These are phyloP conservation scores for Echeveria elegans DNA, from an alignment of 164 flowering plant species.

Conservation along the genomic window DNA sequence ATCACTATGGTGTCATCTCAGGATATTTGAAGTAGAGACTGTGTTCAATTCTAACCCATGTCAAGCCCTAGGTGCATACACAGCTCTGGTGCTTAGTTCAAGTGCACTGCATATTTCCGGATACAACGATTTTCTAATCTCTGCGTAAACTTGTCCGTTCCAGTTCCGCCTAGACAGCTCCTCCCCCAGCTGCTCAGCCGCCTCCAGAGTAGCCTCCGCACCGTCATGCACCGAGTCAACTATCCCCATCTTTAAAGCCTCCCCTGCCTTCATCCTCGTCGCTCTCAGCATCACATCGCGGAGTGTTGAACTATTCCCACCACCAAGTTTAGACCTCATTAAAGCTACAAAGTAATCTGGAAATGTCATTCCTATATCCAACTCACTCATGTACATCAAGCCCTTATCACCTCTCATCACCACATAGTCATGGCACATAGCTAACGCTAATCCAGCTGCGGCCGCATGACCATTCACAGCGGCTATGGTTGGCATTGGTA, in stretches of 20 bases:
- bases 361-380: constrained; percentile 39
- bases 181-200: constrained; percentile 44
- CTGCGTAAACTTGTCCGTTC: constrained; percentile 54
- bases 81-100: not conserved
- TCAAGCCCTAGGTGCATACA: not conserved
- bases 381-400: constrained; percentile 79
- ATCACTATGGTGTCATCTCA: constrained; percentile 13
- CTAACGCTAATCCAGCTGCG: constrained; percentile 63
- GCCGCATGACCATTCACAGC: constrained; percentile 83
- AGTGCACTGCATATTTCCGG: constrained; percentile 15
- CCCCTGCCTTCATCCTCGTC: constrained; percentile 41
- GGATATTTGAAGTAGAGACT: not conserved
- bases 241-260: constrained; percentile 42
- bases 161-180: constrained; percentile 42
- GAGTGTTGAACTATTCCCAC: constrained; percentile 20
- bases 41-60: not conserved
- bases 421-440: constrained; percentile 65
- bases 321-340: constrained; percentile 30
- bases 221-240: constrained; percentile 39
- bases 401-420: constrained; percentile 65
- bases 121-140: constrained; percentile 30
- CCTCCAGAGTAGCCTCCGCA: constrained; percentile 43
- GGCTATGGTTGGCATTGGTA: constrained; percentile 83
- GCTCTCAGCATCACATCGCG: constrained; percentile 43
- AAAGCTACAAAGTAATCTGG: constrained; percentile 28